Percentiles rank a stretch among this genome's conserved stretches.
Conservation (phyloP, 129 eudicot species). For the Rutidosis leptorrhynchoides region DNA sequence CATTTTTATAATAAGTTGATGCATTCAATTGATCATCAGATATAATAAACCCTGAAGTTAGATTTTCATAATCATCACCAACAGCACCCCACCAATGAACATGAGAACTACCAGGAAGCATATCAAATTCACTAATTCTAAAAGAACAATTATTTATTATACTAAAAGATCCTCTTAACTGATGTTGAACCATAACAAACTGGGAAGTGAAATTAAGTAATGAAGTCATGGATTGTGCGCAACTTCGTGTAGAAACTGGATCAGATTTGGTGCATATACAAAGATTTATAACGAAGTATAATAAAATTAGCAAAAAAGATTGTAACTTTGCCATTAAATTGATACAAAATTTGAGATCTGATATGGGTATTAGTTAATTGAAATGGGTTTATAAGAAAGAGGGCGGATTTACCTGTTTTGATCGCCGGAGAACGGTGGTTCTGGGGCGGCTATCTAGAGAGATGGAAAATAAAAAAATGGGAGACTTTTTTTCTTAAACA, state of each 20-base stretch:
- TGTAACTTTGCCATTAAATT: conserved; percentile 19
- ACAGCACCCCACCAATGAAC: conserved; percentile 96
- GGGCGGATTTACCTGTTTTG: conserved; percentile 10
- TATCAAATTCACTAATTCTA: conserved; percentile 79
- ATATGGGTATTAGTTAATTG: conserved; percentile 17
- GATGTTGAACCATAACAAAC: conserved; percentile 83
- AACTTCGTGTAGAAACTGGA: conserved; percentile 30
- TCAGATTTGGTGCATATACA: conserved; percentile 26
- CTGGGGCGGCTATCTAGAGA: conserved; percentile 21
- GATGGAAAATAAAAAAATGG: conserved; percentile 15
- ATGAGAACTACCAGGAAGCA: conserved; percentile 75
- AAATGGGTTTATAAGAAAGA: conserved; percentile 16
- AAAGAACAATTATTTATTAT: conserved; percentile 79
- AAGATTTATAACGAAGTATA: conserved; percentile 22
- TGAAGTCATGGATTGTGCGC: conserved; percentile 50
- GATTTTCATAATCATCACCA: conserved; percentile 64
- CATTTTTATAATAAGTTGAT: conserved; percentile 48
- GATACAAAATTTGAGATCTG: conserved; percentile 33
- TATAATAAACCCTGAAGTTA: conserved; percentile 72
- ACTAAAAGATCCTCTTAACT: conserved; percentile 66
- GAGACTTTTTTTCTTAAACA: conserved; percentile 27
- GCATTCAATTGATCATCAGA: conserved; percentile 59
- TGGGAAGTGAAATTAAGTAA: conserved; percentile 55
- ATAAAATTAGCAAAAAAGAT: conserved; percentile 18
- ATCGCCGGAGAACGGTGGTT: conserved; percentile 29